Base-by-base conservation (phyloP, 1,284 basidiomycete species). In the Pholiota adiposa region DNA sequence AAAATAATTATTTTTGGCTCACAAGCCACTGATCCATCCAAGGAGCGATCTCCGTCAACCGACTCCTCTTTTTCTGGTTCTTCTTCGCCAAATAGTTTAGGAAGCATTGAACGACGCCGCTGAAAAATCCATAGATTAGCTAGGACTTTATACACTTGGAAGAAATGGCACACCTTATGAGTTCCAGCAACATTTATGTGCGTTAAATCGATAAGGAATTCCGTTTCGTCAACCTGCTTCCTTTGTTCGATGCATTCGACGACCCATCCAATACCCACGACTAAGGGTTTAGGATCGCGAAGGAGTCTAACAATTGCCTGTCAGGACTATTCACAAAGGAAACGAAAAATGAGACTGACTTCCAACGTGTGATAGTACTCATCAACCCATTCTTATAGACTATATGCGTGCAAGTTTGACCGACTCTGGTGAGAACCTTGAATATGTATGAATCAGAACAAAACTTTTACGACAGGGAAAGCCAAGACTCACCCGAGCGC, bases 251-350 rank as follows among this genome's bases (percentile, higher is more conserved):
- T 90, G 65, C 92, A 94, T 67, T 90, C 86, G 1, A 94, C 92
- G 2, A 97, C 92, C 95, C 95, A 97, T n/a, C 85, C 88, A 64
- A 96, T 93, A 11, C 93, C 92, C 12, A 97, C 91, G 11, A 96
- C 86, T 41, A 81, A 72, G 0, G 92, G 92, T 66, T 88, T 89
- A 0, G 88, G 88, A 29, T 91, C 86, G 34, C 85, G 77, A 16
- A 90, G 73, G 56, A 85, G 70, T 54, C 88, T 89, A 56, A 53
- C 54, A 29, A 25, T 21, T 46, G 16, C 19, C n/a, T 21, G 40
- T 36, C 23, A 38, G 16, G 43, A 40, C 27, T 41, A 9, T 33
- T 18, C 31, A 40, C 55, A 18, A 51, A 16, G 6, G 31, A 60
- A 46, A 9, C 55, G 23, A 12, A 19, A 53, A 69, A 53, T 77